Evolutionary conservation across 192 early-diverging fungal species (phyloP), one percentile per base, ranked within the genome.

Genomic region (Gryganskiella cystojenkinii): DNA sequence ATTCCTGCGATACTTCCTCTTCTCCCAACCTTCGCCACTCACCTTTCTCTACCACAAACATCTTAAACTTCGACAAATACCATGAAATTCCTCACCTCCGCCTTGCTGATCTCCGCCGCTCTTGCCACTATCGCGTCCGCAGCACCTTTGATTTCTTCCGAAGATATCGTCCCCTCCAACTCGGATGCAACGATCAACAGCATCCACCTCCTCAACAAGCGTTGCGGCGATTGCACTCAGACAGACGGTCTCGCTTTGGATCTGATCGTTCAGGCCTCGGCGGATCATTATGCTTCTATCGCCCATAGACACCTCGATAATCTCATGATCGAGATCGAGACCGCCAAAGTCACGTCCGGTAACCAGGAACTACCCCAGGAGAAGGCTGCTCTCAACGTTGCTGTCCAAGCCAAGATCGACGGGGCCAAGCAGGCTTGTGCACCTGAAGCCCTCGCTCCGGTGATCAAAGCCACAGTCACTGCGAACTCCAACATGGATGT

Each of bases 251-350:
- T 37, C 17, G 63, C 63, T 14, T 47, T 74, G 20, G 34, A 66
- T 25, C n/a, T 61, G 7, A 67, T 75, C n/a, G 51, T 67, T 45
- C 60, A 75, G 52, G 42, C 50, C 25, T 67, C 63, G 27, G 71
- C 71, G 6, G 58, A 67, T 31, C 71, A 75, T 33, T 75, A 67
- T 27, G 50, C 64, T 7, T 34, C 40, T 7, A 75, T 75, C 11
- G 71, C 64, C 4, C 49, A 61, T 25, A 42, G 30, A 10, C 63
- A 37, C 30, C 71, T 75, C 22, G 56, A 75, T 19, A 46, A 37
- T 31, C 71, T 75, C 47, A 60, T 75, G 71, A 2, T 3, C 9
- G 64, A 75, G 37, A 61, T 67, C 28, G 11, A 61, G 11, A 19
- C 59, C 35, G 67, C 67, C 2, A 57, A 54, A 27, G 64, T 75